Evolutionary conservation across 78 protist species (phyloP).

Genomic region (Dictyostelium discoideum): DNA sequence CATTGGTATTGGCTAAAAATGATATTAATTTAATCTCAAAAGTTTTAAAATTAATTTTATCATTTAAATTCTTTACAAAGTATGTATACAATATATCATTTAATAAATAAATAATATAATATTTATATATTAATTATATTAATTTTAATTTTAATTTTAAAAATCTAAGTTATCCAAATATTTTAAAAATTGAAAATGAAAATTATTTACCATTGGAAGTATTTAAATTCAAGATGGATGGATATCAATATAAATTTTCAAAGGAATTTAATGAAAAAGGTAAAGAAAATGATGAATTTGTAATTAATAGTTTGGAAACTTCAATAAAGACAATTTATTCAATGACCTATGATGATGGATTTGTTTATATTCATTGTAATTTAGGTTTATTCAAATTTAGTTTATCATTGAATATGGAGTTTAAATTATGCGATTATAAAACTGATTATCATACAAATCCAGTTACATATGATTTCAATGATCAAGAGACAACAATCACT

Average conservation of each 20-base stretch:
- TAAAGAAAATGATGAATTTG: neutral
- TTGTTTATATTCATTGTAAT: slow-evolving; percentile 49
- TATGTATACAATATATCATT: neutral
- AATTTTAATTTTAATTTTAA: neutral
- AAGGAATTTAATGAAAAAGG: neutral
- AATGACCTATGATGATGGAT: slow-evolving; percentile 10
- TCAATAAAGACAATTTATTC: slow-evolving; percentile 15
- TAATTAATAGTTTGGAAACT: neutral
- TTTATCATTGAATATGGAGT: neutral
- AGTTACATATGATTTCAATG: neutral
- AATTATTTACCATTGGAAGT: slow-evolving; percentile 35
- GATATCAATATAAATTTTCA: neutral
- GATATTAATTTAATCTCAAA: slow-evolving; percentile 13
- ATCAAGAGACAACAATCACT: neutral
- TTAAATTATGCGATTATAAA: neutral
- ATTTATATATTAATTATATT: neutral
- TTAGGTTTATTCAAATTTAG: slow-evolving; percentile 40
- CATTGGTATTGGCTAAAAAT: slow-evolving; percentile 38
- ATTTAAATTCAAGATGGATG: neutral
- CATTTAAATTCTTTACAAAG: neutral
- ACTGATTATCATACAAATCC: neutral
- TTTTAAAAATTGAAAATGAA: slow-evolving; percentile 2
- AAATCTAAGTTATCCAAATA: slow-evolving; percentile 46
- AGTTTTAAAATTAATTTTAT: slow-evolving; percentile 29
- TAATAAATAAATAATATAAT: too few relatives aligned